phyloP scores from a whole-genome alignment of 805 yeast genomes.

The Metschnikowia gelsemii region DNA sequence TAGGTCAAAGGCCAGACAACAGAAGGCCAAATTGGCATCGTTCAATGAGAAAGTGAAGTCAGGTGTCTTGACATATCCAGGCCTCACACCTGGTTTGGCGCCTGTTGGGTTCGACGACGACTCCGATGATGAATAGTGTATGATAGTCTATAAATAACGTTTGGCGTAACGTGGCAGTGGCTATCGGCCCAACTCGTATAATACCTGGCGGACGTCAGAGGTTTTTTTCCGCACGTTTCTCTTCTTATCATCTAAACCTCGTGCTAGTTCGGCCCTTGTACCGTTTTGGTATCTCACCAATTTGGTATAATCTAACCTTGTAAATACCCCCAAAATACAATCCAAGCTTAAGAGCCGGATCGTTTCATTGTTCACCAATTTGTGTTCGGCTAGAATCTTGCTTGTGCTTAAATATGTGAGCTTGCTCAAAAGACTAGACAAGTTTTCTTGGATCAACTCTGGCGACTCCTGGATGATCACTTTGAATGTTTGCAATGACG shows the following conservation, averaged over 20 bases:
- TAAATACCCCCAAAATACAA: conserved; percentile 48
- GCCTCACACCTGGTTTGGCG: conserved; percentile 83
- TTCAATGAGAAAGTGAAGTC: conserved; percentile 41
- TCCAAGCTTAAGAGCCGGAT: conserved; percentile 59
- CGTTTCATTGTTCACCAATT: conserved; percentile 38
- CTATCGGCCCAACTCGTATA: conserved; percentile 49
- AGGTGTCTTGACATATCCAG: conserved; percentile 51
- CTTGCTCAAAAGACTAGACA: conserved; percentile 56
- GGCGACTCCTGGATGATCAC: conserved; percentile 56
- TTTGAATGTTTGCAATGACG: conserved; percentile 59
- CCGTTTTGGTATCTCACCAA: conserved; percentile 52
- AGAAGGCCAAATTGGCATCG: conserved; percentile 22
- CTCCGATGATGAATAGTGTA: conserved; percentile 24
- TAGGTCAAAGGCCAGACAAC: conserved; percentile 26
- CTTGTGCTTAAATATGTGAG: conserved; percentile 41
- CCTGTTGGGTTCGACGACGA: conserved; percentile 57
- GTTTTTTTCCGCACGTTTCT: conserved; percentile 75
- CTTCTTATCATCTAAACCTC: conserved; percentile 67
- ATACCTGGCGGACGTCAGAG: conserved; percentile 75
- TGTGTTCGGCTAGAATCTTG: conserved; percentile 17
- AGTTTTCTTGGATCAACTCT: conserved; percentile 50
- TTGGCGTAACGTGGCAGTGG: conserved; percentile 3
- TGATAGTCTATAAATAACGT: conserved; percentile 17
- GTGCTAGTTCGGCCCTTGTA: conserved; percentile 48
- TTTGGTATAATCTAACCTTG: conserved; percentile 32